phyloP scores from a whole-genome alignment of 148 eudicot species.

The Arbutus unedo region DNA sequence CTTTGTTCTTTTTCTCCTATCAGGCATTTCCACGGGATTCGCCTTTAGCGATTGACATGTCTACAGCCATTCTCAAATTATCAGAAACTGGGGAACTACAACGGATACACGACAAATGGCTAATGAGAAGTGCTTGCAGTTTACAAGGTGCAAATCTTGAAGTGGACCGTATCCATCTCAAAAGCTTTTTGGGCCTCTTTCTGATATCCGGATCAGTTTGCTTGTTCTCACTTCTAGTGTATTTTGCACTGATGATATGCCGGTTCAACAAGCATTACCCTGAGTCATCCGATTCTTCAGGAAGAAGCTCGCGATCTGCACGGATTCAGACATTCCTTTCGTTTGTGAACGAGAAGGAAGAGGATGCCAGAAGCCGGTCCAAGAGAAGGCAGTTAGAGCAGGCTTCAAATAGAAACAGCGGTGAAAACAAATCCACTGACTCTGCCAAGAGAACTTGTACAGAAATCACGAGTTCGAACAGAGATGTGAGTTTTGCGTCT shows the following conservation, averaged over 20 bases:
- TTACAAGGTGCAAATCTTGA: constrained; percentile 44
- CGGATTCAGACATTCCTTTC: constrained; percentile 48
- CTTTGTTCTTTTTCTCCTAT: not conserved
- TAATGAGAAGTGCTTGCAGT: constrained; percentile 61
- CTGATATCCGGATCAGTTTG: constrained; percentile 49
- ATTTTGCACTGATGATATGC: constrained; percentile 31
- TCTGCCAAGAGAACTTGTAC: not conserved
- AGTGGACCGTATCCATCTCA: constrained; percentile 51
- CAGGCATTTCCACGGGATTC: constrained; percentile 80
- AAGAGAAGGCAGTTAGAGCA: constrained; percentile 40
- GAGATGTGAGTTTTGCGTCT: constrained; percentile 7
- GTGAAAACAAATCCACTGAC: not conserved
- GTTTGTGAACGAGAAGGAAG: constrained; percentile 63
- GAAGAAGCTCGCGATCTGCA: constrained; percentile 26
- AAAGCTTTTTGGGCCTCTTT: constrained; percentile 60
- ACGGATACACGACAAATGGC: constrained; percentile 78
- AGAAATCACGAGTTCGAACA: constrained; percentile 13
- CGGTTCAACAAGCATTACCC: constrained; percentile 36
- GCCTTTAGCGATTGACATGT: constrained; percentile 67
- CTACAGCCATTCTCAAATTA: constrained; percentile 63
- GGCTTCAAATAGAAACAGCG: constrained; percentile 23
- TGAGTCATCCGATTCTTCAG: constrained; percentile 18
- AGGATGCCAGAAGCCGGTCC: constrained; percentile 33
- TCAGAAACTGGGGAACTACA: constrained; percentile 77
- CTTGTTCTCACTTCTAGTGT: constrained; percentile 41